Percentiles rank a stretch among this genome's conserved stretches.
phyloP scores from a whole-genome alignment of 2,329 filamentous ascomycete species.

The Sporothrix protearum region DNA sequence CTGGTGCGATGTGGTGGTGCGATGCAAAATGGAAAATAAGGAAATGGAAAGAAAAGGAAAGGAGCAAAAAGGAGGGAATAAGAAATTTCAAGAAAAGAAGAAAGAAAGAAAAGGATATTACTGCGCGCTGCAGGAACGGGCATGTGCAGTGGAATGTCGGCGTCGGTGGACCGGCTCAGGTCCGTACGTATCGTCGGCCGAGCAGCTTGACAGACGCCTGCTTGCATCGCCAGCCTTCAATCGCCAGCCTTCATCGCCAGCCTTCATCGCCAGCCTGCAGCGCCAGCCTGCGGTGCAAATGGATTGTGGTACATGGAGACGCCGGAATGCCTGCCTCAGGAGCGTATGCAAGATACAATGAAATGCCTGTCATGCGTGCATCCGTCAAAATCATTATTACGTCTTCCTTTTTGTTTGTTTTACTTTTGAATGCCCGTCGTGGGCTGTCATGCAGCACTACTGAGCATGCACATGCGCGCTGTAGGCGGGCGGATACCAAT shows the following conservation, averaged over 20 bases:
- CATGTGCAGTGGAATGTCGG: not conserved
- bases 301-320: not conserved
- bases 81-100: too few species aligned
- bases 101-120: not conserved
- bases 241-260: not conserved
- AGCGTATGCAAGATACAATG: conserved; percentile 1
- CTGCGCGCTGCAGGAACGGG: conserved; percentile 7
- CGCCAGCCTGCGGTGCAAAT: not conserved
- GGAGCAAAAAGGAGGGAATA: too few species aligned
- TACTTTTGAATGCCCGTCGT: not conserved
- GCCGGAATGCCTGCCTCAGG: not conserved
- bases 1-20: not conserved
- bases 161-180: not conserved
- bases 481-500: not conserved
- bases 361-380: not conserved
- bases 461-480: not conserved
- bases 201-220: not conserved
- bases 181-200: conserved; percentile 5
- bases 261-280: not conserved
- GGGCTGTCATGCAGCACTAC: not conserved
- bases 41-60: not conserved
- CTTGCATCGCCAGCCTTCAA: not conserved
- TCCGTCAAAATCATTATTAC: not conserved
- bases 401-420: too few species aligned
- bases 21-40: too few species aligned